Percentiles rank a stretch among this genome's conserved stretches.
phyloP scores from a whole-genome alignment of 257 asterid species.

The Plantago elongata region DNA sequence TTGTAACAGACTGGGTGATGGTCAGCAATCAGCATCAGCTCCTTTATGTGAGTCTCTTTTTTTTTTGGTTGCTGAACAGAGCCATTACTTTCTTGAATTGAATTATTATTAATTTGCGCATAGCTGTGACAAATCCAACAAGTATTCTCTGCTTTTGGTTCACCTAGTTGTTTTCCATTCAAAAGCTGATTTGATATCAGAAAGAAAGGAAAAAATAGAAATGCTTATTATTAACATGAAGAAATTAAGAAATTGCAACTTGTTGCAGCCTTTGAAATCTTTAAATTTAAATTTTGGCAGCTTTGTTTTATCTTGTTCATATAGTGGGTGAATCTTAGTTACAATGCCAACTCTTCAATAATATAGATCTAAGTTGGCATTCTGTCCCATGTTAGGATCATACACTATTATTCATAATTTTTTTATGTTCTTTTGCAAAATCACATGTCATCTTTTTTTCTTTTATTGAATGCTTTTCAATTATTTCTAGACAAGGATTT shows the following conservation, averaged over 20 bases:
- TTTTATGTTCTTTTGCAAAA: too few species aligned
- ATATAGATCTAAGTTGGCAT: slow-evolving; percentile 35
- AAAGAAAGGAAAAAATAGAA: slow-evolving; percentile 26
- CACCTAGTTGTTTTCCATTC: slow-evolving; percentile 9
- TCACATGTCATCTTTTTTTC: too few species aligned
- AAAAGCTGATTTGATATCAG: slow-evolving; percentile 34
- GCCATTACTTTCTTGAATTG: slow-evolving; percentile 32
- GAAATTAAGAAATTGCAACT: slow-evolving; percentile 21
- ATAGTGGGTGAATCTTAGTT: slow-evolving; percentile 36
- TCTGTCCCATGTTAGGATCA: slow-evolving; percentile 32
- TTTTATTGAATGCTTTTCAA: too few species aligned
- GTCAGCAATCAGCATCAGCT: slow-evolving; percentile 37
- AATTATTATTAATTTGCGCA: slow-evolving; percentile 41
- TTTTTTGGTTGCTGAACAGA: slow-evolving; percentile 9
- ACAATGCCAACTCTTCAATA: slow-evolving; percentile 39
- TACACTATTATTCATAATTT: neutral
- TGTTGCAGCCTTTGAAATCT: slow-evolving; percentile 43
- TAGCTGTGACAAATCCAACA: slow-evolving; percentile 45
- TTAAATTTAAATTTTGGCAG: slow-evolving; percentile 33
- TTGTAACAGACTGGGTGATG: slow-evolving; percentile 23
- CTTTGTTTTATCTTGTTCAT: slow-evolving; percentile 32
- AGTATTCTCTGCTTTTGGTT: slow-evolving; percentile 23
- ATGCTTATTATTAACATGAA: slow-evolving; percentile 10
- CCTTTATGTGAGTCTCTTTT: slow-evolving; percentile 21
- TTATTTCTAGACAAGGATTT: too few species aligned